These are phyloP conservation scores for Fragosphaeria purpurea DNA, from an alignment of 2,329 filamentous ascomycete species.

Conservation along the genomic window DNA sequence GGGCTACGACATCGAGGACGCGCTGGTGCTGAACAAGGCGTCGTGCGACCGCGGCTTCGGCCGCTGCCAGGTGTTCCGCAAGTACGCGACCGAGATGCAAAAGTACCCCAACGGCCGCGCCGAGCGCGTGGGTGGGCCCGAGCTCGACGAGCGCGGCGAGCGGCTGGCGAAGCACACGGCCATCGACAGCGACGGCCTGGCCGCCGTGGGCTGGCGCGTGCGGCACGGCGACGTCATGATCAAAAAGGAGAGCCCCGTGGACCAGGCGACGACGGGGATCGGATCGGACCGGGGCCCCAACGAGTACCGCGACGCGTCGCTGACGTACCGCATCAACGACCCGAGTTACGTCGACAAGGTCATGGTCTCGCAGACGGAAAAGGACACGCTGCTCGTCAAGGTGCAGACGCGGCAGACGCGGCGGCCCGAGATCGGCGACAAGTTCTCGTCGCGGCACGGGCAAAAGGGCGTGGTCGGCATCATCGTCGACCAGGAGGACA, in stretches of 20 bases:
- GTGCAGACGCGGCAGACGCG: slow-evolving; percentile 94
- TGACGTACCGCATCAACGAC: slow-evolving; percentile 76
- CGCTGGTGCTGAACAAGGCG: slow-evolving; percentile 90
- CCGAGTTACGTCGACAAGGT: slow-evolving; percentile 92
- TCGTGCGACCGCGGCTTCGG: slow-evolving; percentile 93
- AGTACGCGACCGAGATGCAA: slow-evolving; percentile 77
- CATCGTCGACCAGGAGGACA: slow-evolving; percentile 91
- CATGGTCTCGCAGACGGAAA: slow-evolving; percentile 82
- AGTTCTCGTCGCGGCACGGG: slow-evolving; percentile 96
- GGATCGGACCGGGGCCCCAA: slow-evolving; percentile 55
- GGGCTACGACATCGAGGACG: slow-evolving; percentile 98
- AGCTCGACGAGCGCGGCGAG: slow-evolving; percentile 49
- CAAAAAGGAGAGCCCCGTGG: slow-evolving; percentile 77
- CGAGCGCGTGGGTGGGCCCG: slow-evolving; percentile 54
- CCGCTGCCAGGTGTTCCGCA: slow-evolving; percentile 95
- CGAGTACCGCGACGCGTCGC: slow-evolving; percentile 56
- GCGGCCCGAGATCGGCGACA: slow-evolving; percentile 90
- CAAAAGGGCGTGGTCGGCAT: slow-evolving; percentile 97
- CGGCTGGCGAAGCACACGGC: slow-evolving; percentile 59
- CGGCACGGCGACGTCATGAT: slow-evolving; percentile 75
- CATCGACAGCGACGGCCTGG: slow-evolving; percentile 79
- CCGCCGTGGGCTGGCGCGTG: slow-evolving; percentile 73
- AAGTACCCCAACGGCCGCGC: slow-evolving; percentile 74
- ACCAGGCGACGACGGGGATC: slow-evolving; percentile 63
- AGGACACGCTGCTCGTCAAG: slow-evolving; percentile 79